phyloP scores from a whole-genome alignment of 768 basidiomycete species.

The Tricholoma hemisulphureum region DNA sequence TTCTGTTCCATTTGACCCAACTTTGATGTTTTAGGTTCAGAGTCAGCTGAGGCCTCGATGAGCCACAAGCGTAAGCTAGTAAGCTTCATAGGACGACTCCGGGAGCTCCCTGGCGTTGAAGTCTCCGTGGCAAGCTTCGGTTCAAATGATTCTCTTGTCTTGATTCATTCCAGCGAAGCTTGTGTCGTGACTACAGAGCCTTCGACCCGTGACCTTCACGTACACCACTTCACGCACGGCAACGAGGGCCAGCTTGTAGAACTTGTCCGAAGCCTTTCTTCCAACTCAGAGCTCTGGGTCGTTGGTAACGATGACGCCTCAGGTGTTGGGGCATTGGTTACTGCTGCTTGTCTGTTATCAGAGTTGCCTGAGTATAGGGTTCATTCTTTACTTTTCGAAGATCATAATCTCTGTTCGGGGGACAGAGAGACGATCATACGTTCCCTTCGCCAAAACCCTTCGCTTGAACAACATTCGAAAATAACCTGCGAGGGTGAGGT shows the following conservation, averaged over 20 bases:
- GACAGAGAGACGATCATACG: background rate
- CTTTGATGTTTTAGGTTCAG: background rate
- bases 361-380: background rate
- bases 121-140: background rate
- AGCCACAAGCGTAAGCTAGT: too few species aligned
- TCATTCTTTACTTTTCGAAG: background rate
- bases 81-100: background rate
- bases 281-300: background rate
- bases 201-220: background rate
- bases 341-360: background rate
- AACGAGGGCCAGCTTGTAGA: background rate
- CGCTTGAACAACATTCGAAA: slow-evolving; percentile 12
- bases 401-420: background rate
- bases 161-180: background rate
- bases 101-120: background rate
- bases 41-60: background rate
- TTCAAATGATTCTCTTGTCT: background rate
- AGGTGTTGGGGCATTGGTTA: background rate
- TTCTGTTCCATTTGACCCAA: too few species aligned
- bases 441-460: slow-evolving; percentile 2
- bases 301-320: background rate
- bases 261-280: background rate
- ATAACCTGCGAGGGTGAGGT: slow-evolving; percentile 1
- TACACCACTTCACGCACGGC: slow-evolving; percentile 1
- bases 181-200: background rate